These are phyloP conservation scores for Orobanche coerulescens DNA, from an alignment of 257 asterid genomes.

Conservation along the genomic window DNA sequence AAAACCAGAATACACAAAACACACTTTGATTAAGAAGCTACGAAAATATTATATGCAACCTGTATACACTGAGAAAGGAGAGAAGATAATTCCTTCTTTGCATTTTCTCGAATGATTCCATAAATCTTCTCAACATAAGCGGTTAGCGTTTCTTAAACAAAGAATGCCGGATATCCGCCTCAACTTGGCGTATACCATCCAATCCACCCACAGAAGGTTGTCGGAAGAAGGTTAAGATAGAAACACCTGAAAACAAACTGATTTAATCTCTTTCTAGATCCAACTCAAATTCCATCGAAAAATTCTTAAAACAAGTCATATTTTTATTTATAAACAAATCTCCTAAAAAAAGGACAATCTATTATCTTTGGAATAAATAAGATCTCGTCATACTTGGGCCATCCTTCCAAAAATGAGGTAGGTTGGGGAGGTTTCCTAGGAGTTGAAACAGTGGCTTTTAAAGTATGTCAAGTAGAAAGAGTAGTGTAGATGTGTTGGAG, in stretches of 20 bases:
- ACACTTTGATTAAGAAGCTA: too few relatives aligned
- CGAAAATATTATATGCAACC: conserved; percentile 35
- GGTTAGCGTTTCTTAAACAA: conserved; percentile 64
- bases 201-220: conserved; percentile 45
- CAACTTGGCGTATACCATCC: conserved; percentile 48
- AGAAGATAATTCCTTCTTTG: conserved; percentile 45
- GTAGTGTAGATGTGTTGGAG: conserved; percentile 53
- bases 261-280: background rate
- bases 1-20: too few relatives aligned
- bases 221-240: conserved; percentile 46
- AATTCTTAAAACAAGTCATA: conserved; percentile 8
- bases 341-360: background rate
- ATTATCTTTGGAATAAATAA: conserved; percentile 7
- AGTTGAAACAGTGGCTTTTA: conserved; percentile 33
- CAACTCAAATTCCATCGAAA: background rate
- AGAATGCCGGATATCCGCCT: conserved; percentile 64
- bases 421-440: conserved; percentile 53
- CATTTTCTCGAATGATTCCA: conserved; percentile 63
- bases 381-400: conserved; percentile 34
- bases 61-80: conserved; percentile 42
- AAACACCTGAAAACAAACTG: conserved; percentile 34
- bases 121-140: conserved; percentile 75
- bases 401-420: conserved; percentile 60
- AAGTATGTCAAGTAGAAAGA: conserved; percentile 52
- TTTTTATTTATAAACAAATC: background rate